Evolutionary conservation across 2,329 filamentous ascomycete species (phyloP), one percentile per base, ranked within the genome.

Genomic region (Pseudogymnoascus sp.): DNA sequence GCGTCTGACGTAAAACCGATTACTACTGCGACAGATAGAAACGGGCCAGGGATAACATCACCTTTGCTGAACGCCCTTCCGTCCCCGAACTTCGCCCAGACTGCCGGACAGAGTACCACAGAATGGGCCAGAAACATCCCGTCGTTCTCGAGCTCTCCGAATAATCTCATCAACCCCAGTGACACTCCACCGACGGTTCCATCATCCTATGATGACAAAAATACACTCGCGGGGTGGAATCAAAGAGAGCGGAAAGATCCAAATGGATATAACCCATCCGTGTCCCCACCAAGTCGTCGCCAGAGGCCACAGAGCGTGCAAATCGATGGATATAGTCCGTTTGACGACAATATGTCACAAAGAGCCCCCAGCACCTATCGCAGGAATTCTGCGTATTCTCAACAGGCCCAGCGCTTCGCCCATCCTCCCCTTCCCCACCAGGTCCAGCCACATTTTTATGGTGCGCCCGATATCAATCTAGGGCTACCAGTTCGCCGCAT

Each of bases 371-470:
- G 74, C 40, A 71, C 72, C 58, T 71, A 76, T 65, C 70, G 79
- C 62, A 73, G 81, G 69, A 76, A 78, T 29, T 82, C 82, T 52
- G 79, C 82, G 75, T 80, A 82, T 67, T 81, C 81, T 5, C 78
- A 79, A 21, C 76, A 74, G 58, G 71, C 76, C 10, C 67, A 75
- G 3, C 76, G 77, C 10, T 80, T 82, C 61, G 70, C 74, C 36
- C 80, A 84, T 60, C 85, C 84, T n/a, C 87, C 88, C 2, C 81
- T 87, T 8, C 88, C 89, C 3, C 89, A 92, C 71, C 83, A 90
- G 63, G 82, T 86, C 1, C 89, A 92, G 72, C 75, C 88, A 15
- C 89, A 92, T 74, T 93, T 89, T 73, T 92, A 91, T 71, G 82
- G 86, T 48, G 81, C 85, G 0, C 88, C 89, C 0, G 87, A 92